A percentile compares a stretch with the other conserved stretches of the same genome.
These are phyloP conservation scores for Ambrosia trifida DNA, from an alignment of 129 eudicot species.

Conservation along the genomic window DNA sequence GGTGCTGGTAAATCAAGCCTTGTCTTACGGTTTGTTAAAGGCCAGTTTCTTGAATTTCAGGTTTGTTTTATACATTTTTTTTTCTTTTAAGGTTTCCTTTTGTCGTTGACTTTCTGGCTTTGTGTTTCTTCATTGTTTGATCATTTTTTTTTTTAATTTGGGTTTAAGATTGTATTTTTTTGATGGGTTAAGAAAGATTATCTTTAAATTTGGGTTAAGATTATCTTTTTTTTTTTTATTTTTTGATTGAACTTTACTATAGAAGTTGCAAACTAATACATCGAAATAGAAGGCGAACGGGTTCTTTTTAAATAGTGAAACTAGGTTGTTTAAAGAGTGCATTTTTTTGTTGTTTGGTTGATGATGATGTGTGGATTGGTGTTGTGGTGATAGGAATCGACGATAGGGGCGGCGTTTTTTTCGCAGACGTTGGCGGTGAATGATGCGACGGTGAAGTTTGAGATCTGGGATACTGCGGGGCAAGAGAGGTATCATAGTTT, in stretches of 20 bases:
- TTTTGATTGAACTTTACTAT: no score
- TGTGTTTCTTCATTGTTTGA: slow-evolving; percentile 9
- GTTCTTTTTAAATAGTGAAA: no score
- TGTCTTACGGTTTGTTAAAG: slow-evolving; percentile 92
- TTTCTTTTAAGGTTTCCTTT: neutral
- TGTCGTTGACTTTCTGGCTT: slow-evolving; percentile 33
- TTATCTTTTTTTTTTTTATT: no score
- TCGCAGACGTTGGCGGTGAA: slow-evolving; percentile 90
- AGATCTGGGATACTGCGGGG: slow-evolving; percentile 99
- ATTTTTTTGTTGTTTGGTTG: neutral
- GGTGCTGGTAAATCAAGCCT: slow-evolving; percentile 99
- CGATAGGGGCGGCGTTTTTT: slow-evolving; percentile 99
- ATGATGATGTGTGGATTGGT: slow-evolving; percentile 10
- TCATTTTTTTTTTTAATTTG: neutral
- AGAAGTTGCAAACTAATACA: no score
- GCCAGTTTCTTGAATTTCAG: slow-evolving; percentile 98
- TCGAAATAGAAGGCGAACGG: no score
- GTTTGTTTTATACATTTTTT: slow-evolving; percentile 30
- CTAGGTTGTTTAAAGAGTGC: no score
- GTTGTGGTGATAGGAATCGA: slow-evolving; percentile 70
- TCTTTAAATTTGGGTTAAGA: no score
- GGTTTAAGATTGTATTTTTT: no score
- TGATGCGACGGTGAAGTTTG: slow-evolving; percentile 85
- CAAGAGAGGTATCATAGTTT: slow-evolving; percentile 98
- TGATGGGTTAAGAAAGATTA: no score